These are phyloP conservation scores for Colletotrichum phormii DNA, from an alignment of 2,329 filamentous ascomycete species.

Conservation along the genomic window DNA sequence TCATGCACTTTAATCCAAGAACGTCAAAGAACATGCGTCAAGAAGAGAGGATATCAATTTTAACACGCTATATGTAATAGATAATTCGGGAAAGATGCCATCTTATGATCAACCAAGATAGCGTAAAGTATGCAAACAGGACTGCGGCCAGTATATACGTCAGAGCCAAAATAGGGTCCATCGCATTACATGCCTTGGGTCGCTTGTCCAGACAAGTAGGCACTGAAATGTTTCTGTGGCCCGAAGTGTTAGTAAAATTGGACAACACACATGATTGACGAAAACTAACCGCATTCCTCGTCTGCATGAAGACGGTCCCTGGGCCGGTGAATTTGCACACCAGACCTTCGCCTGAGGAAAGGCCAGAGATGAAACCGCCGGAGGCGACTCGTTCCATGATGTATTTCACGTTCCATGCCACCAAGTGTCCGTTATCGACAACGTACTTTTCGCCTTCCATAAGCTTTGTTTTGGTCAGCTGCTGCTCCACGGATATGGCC, in stretches of 20 bases:
- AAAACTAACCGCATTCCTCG: slow-evolving; percentile 78
- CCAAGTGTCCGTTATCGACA: slow-evolving; percentile 91
- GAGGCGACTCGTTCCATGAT: slow-evolving; percentile 89
- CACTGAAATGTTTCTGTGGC: slow-evolving; percentile 61
- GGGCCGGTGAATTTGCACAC: slow-evolving; percentile 96
- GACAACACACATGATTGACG: no score
- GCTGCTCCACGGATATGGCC: slow-evolving; percentile 29
- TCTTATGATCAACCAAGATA: not conserved
- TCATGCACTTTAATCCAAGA: not conserved
- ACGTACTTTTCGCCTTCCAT: slow-evolving; percentile 85
- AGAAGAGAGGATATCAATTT: slow-evolving; percentile 8
- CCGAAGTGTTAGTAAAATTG: not conserved
- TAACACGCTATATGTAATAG: not conserved
- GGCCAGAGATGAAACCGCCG: slow-evolving; percentile 90
- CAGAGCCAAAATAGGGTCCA: not conserved
- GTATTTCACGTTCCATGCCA: slow-evolving; percentile 98
- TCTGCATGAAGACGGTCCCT: slow-evolving; percentile 92
- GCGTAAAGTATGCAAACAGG: not conserved
- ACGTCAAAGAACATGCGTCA: not conserved
- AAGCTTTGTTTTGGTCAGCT: slow-evolving; percentile 50
- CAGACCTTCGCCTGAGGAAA: slow-evolving; percentile 85
- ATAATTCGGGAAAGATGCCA: not conserved
- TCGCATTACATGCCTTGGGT: slow-evolving; percentile 44
- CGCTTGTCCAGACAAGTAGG: slow-evolving; percentile 63
- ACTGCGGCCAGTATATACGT: not conserved